These are phyloP conservation scores for Udeniomyces megalosporus DNA, from an alignment of 768 basidiomycete genomes.

Conservation along the genomic window DNA sequence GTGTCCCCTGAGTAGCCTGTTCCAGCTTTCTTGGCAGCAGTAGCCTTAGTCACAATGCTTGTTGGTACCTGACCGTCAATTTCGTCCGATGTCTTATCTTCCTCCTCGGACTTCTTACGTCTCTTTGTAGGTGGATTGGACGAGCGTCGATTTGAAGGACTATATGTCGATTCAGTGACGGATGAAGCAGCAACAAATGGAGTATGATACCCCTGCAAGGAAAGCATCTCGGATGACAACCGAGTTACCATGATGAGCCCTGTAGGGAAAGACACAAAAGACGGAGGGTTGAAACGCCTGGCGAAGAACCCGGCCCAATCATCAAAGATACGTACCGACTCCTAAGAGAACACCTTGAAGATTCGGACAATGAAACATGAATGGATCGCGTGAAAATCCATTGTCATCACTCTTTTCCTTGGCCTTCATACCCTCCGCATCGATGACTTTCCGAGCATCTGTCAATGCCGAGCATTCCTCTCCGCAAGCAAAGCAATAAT, in stretches of 20 bases:
- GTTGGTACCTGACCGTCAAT: too few species aligned
- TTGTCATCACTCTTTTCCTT: slow-evolving; percentile 28
- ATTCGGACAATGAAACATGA: slow-evolving; percentile 75
- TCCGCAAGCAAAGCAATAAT: slow-evolving; percentile 53
- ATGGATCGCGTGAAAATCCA: slow-evolving; percentile 31
- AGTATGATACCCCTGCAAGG: not conserved
- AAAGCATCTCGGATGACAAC: not conserved
- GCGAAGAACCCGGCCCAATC: too few species aligned
- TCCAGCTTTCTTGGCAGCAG: slow-evolving; percentile 51
- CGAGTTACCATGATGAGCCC: slow-evolving; percentile 16
- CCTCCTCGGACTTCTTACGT: too few species aligned
- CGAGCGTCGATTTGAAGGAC: not conserved
- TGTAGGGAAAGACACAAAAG: not conserved
- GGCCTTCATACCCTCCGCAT: slow-evolving; percentile 28
- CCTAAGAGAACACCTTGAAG: slow-evolving; percentile 69
- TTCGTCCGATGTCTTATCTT: too few species aligned
- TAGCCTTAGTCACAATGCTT: too few species aligned
- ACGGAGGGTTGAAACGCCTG: not conserved
- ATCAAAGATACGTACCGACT: slow-evolving; percentile 73
- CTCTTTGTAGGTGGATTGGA: too few species aligned
- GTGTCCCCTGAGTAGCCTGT: slow-evolving; percentile 52
- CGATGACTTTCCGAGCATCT: slow-evolving; percentile 23
- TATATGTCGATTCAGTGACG: too few species aligned
- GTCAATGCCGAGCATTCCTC: slow-evolving; percentile 29
- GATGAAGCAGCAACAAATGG: not conserved